These are phyloP conservation scores for Trypanosoma scelopori DNA, from an alignment of 208 protist genomes.

Conservation along the genomic window DNA sequence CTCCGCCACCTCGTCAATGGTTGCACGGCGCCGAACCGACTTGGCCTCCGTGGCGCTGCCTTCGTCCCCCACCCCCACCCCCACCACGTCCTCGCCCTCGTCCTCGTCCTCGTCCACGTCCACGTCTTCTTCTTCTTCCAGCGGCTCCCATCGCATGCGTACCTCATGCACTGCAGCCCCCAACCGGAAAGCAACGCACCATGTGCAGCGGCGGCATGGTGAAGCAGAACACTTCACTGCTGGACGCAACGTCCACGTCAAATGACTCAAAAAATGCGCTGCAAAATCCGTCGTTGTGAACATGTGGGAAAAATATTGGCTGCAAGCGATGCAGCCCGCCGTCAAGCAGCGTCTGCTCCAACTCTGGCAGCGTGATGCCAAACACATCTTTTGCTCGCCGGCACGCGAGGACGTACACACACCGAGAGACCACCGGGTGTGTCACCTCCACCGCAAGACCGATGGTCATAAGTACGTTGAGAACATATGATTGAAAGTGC, in stretches of 20 bases:
- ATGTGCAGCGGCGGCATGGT: slow-evolving; percentile 42
- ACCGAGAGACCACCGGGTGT: slow-evolving; percentile 38
- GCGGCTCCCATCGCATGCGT: neutral
- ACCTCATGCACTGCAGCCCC: neutral
- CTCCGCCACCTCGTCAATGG: too few relatives aligned
- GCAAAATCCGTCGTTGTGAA: slow-evolving; percentile 15
- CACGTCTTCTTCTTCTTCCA: neutral
- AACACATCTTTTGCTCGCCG: slow-evolving; percentile 41
- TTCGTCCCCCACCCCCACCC: too few relatives aligned
- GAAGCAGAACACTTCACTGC: slow-evolving; percentile 33
- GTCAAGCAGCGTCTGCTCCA: slow-evolving; percentile 29
- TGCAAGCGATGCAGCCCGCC: slow-evolving; percentile 38
- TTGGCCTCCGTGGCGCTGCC: too few relatives aligned
- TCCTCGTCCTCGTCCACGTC: neutral
- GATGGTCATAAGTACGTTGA: slow-evolving; percentile 53
- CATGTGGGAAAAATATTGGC: slow-evolving; percentile 34
- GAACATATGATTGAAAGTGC: slow-evolving; percentile 47
- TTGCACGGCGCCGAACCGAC: too few relatives aligned
- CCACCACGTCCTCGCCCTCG: too few relatives aligned
- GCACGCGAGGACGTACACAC: slow-evolving; percentile 35
- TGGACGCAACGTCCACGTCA: neutral
- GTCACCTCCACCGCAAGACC: slow-evolving; percentile 55
- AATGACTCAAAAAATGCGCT: slow-evolving; percentile 28
- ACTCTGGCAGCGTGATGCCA: slow-evolving; percentile 19
- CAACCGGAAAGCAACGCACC: slow-evolving; percentile 37